Conservation (phyloP, 768 basidiomycete genomes). For the Sarcomyxa edulis region DNA sequence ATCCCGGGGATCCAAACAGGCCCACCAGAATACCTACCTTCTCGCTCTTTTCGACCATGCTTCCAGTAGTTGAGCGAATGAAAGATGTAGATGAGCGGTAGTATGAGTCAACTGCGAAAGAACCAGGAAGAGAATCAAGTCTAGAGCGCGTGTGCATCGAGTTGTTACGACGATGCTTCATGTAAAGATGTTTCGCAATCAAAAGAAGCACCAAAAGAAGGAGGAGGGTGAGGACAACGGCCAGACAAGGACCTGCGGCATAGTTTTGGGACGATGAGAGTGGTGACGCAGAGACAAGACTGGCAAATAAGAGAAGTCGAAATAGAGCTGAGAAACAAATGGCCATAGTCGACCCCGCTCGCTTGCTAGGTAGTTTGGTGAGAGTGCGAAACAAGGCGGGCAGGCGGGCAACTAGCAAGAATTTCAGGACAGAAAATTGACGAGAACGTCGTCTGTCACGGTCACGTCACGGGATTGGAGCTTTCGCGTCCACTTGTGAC, state of each 20-base stretch:
- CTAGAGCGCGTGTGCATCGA: constrained; percentile 6
- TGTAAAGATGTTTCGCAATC: constrained; percentile 21
- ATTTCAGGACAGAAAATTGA: too few relatives aligned
- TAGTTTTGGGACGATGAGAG: constrained; percentile 8
- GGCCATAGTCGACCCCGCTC: too few relatives aligned
- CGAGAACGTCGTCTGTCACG: constrained; percentile 1
- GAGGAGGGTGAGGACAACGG: constrained; percentile 18
- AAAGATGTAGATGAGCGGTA: constrained; percentile 13
- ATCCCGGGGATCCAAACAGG: constrained; percentile 38
- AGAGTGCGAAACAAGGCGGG: too few relatives aligned
- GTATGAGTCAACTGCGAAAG: constrained; percentile 9
- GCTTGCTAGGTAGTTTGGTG: too few relatives aligned
- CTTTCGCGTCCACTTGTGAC: too few relatives aligned
- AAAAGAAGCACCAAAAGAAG: constrained; percentile 19
- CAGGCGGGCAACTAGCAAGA: too few relatives aligned
- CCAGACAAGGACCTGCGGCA: constrained; percentile 18
- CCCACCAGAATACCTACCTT: constrained; percentile 37
- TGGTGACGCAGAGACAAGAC: constrained; percentile 13
- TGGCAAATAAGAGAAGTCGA: too few relatives aligned
- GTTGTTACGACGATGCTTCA: constrained; percentile 17
- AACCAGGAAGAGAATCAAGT: constrained; percentile 9
- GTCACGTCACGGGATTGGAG: too few relatives aligned
- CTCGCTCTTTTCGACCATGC: constrained; percentile 6
- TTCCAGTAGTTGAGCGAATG: constrained; percentile 8
- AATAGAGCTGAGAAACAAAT: too few relatives aligned